Percentiles rank a stretch among this genome's conserved stretches.
Conservation (phyloP, 2,329 filamentous ascomycete genomes). For the Gyromitra esculenta region DNA sequence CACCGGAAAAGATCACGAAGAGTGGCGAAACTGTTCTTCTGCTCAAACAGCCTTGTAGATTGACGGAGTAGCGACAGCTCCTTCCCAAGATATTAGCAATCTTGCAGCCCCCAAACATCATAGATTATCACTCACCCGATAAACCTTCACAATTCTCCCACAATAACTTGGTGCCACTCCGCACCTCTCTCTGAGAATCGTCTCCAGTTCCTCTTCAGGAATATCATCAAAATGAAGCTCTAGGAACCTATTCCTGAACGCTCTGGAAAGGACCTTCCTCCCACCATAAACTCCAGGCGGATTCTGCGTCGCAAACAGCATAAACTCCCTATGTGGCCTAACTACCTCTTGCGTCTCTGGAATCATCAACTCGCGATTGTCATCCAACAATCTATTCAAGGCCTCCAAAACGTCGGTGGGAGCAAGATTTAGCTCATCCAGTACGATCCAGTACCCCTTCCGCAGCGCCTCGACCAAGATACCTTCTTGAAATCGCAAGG, state of each 20-base stretch:
- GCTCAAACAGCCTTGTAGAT: slow-evolving; percentile 90
- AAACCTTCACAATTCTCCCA: slow-evolving; percentile 88
- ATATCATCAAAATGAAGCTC: slow-evolving; percentile 99
- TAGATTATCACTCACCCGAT: slow-evolving; percentile 66
- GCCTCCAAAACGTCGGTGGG: slow-evolving; percentile 97
- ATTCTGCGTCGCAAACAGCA: slow-evolving; percentile 98
- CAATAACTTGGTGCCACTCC: slow-evolving; percentile 92
- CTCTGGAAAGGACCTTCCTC: slow-evolving; percentile 88
- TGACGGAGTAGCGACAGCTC: slow-evolving; percentile 90
- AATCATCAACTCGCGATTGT: slow-evolving; percentile 94
- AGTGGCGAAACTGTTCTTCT: slow-evolving; percentile 96
- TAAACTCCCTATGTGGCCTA: slow-evolving; percentile 91
- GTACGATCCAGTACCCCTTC: slow-evolving; percentile 95
- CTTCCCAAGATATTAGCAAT: slow-evolving; percentile 18
- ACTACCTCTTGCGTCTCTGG: slow-evolving; percentile 96
- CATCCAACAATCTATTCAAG: slow-evolving; percentile 91
- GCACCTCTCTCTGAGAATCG: slow-evolving; percentile 87
- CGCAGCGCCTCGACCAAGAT: slow-evolving; percentile 90
- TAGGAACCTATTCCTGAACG: slow-evolving; percentile 95
- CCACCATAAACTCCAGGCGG: slow-evolving; percentile 95
- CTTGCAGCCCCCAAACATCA: neutral
- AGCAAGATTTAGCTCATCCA: slow-evolving; percentile 96
- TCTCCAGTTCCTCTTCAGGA: slow-evolving; percentile 90
- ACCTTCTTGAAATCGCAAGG: slow-evolving; percentile 89
- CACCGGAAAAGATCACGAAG: slow-evolving; percentile 94